Evolutionary conservation across 148 eudicot genomes (phyloP).

Genomic region (Rhododendron henanense): DNA sequence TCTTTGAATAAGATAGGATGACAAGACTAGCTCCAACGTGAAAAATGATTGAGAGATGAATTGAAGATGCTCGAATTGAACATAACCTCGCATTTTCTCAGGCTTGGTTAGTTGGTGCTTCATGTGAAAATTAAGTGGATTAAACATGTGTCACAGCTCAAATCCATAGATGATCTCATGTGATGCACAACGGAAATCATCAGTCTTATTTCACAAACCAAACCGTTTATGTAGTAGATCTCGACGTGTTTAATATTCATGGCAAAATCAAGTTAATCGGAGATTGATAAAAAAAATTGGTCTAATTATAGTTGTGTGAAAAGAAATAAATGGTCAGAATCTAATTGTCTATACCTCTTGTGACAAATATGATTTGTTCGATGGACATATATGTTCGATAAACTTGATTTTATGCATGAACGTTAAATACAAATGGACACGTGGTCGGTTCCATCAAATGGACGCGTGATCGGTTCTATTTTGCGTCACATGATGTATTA

Average conservation of each 20-base stretch:
- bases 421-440: no score
- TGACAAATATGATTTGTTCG: no score
- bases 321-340: not conserved
- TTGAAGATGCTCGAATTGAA: not conserved
- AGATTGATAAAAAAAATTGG: not conserved
- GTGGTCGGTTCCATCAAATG: no score
- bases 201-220: no score
- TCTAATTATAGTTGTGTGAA: not conserved
- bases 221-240: no score
- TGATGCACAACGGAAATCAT: not conserved
- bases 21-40: not conserved
- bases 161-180: not conserved
- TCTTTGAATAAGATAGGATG: not conserved
- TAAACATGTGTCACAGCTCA: not conserved
- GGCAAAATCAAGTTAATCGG: not conserved
- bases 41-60: not conserved
- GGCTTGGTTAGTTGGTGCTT: not conserved
- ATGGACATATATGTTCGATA: no score
- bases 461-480: no score
- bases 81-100: not conserved
- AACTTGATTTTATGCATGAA: not conserved
- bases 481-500: not conserved
- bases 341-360: no score
- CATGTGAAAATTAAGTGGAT: no score
- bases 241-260: no score